A percentile compares a stretch with the other conserved stretches of the same genome.
These are phyloP conservation scores for Casuarina cunninghamiana DNA, from an alignment of 306 rosid species.

Conservation along the genomic window DNA sequence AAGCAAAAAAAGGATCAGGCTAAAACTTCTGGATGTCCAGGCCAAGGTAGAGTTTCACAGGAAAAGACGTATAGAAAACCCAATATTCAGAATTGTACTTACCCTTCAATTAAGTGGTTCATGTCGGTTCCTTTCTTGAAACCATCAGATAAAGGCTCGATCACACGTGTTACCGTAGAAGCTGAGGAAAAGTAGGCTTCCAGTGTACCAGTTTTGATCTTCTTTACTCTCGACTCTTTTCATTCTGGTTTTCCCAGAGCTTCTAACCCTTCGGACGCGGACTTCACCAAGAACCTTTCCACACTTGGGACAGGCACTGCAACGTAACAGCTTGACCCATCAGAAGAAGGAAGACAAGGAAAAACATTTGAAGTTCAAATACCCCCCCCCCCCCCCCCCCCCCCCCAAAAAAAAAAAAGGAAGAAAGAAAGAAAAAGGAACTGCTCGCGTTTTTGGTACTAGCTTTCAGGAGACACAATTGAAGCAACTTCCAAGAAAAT, in stretches of 20 bases:
- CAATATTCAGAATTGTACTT: not conserved
- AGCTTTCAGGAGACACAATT: not conserved
- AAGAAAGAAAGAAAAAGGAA: not conserved
- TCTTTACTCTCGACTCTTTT: not conserved
- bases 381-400: too few species aligned
- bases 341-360: not conserved
- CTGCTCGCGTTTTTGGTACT: not conserved
- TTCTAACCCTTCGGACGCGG: not conserved
- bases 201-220: not conserved
- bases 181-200: not conserved
- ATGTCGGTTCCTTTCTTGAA: not conserved
- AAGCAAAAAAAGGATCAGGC: not conserved
- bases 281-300: slow-evolving; percentile 1
- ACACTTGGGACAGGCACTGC: not conserved
- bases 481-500: too few species aligned
- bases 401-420: too few species aligned
- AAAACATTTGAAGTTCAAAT: not conserved
- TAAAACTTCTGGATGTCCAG: not conserved
- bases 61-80: too few species aligned
- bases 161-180: not conserved
- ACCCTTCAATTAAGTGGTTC: not conserved
- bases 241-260: not conserved
- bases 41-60: not conserved
- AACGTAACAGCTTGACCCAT: not conserved
- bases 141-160: not conserved